Evolutionary conservation across 116 monocot species (phyloP), one percentile per base, ranked within the genome.

Genomic region (Papilionanthe hybrid): DNA sequence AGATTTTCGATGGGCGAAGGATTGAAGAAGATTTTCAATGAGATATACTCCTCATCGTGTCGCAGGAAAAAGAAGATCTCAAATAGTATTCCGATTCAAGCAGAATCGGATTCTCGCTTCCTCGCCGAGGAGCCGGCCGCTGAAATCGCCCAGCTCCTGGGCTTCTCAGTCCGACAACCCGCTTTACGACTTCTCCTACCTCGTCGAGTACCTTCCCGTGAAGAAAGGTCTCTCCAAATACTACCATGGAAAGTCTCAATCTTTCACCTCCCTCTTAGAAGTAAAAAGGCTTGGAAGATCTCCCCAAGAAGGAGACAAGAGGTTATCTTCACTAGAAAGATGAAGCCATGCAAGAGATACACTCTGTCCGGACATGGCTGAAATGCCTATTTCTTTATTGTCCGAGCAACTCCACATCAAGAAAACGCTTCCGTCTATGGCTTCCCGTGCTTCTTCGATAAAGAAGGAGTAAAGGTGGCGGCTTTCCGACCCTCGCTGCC

Each of bases 271-370:
- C 2, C 78, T 78, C 13, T 78, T 71, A 0, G 78, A 82, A 20
- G 78, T 82, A n/a, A n/a, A 9, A 78, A 20, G 17, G 18, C 19
- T 42, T 72, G 25, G 78, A 72, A 42, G 82, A 82, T 58, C 82
- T 82, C 19, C 78, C 82, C 0, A 82, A 78, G 58, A 82, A 82
- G 50, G 72, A 78, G 18, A 53, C 3, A 1, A n/a, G 72, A 72
- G 44, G 23, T 65, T 29, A 25, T 44, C 72, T 22, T 20, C 72
- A 49, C 45, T 15, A 82, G 45, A 22, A 78, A 69, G 37, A 78
- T 78, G 72, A 78, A 78, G 78, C 72, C 82, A 0, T 56, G 82
- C 78, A 82, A 78, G 78, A 82, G 82, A 57, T 82, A 82, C n/a
- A 72, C 78, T 20, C 28, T 57, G n/a, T 43, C 56, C 78, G 57